Evolutionary conservation across 441 rosid genomes (phyloP).

Genomic region (Jatropha multifida): DNA sequence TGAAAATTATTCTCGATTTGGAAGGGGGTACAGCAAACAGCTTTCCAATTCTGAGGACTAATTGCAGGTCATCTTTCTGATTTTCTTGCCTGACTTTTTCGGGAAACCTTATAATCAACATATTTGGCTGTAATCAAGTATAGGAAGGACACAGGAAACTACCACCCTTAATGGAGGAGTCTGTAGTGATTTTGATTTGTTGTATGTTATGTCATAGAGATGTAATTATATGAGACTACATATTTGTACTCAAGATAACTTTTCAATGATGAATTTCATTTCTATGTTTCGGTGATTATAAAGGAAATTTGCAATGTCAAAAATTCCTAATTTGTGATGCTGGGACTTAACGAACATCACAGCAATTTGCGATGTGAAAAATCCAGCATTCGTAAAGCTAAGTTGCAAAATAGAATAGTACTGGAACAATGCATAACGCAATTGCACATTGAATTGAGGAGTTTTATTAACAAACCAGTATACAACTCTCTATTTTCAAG

Average conservation of each 20-base stretch:
- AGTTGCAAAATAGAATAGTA: no score
- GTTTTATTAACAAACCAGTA: not conserved
- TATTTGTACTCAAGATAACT: not conserved
- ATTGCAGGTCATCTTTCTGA: not conserved
- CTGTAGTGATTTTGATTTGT: not conserved
- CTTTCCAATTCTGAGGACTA: not conserved
- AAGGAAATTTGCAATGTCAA: not conserved
- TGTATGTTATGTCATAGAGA: not conserved
- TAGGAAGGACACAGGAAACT: not conserved
- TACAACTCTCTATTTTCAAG: slow-evolving; percentile 10
- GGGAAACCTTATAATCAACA: slow-evolving; percentile 1
- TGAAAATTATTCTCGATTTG: not conserved
- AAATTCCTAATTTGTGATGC: no score
- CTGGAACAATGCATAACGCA: not conserved
- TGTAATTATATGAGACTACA: not conserved
- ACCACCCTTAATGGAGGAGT: not conserved
- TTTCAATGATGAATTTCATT: not conserved
- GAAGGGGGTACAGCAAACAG: slow-evolving; percentile 4
- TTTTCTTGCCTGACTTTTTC: not conserved
- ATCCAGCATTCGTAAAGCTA: no score
- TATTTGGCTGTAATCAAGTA: not conserved
- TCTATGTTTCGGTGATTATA: not conserved
- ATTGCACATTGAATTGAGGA: not conserved
- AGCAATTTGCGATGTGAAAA: no score
- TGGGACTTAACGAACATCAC: no score